Conservation (phyloP, 257 asterid genomes). For the Pogostemon cablin region DNA sequence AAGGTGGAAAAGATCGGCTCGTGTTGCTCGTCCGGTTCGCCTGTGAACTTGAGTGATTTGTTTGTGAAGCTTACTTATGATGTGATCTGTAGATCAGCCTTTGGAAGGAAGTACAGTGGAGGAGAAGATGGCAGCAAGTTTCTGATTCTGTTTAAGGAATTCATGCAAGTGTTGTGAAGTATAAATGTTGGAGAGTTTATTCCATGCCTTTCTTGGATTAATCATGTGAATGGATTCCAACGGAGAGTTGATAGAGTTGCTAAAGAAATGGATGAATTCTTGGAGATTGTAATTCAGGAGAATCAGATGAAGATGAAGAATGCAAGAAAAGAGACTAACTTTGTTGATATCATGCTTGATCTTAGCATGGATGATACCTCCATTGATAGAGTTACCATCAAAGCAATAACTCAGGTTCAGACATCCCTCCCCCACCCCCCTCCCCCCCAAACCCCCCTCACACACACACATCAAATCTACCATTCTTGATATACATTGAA, state of each 20-base stretch:
- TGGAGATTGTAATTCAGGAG: slow-evolving; percentile 48
- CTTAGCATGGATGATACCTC: slow-evolving; percentile 21
- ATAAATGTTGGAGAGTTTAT: slow-evolving; percentile 47
- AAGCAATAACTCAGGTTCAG: too few species aligned
- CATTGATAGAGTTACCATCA: too few species aligned
- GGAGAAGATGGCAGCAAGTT: slow-evolving; percentile 44
- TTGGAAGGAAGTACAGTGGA: slow-evolving; percentile 52
- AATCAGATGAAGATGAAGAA: slow-evolving; percentile 15
- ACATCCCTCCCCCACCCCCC: too few species aligned
- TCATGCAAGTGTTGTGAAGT: slow-evolving; percentile 37
- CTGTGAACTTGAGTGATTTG: slow-evolving; percentile 40
- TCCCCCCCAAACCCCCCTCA: too few species aligned
- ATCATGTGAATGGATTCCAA: slow-evolving; percentile 46
- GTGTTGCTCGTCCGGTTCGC: neutral
- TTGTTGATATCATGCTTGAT: slow-evolving; percentile 49
- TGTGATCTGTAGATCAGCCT: slow-evolving; percentile 48
- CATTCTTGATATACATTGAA: too few species aligned
- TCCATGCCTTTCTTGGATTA: slow-evolving; percentile 56
- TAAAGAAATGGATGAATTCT: slow-evolving; percentile 40
- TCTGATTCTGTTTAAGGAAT: slow-evolving; percentile 28
- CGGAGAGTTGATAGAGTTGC: slow-evolving; percentile 37
- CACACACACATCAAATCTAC: too few species aligned
- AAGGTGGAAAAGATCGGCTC: slow-evolving; percentile 37
- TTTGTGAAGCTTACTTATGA: slow-evolving; percentile 41
- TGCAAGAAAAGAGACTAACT: slow-evolving; percentile 23